Evolutionary conservation across 2,329 filamentous ascomycete genomes (phyloP).

Genomic region (Cytospora mali): DNA sequence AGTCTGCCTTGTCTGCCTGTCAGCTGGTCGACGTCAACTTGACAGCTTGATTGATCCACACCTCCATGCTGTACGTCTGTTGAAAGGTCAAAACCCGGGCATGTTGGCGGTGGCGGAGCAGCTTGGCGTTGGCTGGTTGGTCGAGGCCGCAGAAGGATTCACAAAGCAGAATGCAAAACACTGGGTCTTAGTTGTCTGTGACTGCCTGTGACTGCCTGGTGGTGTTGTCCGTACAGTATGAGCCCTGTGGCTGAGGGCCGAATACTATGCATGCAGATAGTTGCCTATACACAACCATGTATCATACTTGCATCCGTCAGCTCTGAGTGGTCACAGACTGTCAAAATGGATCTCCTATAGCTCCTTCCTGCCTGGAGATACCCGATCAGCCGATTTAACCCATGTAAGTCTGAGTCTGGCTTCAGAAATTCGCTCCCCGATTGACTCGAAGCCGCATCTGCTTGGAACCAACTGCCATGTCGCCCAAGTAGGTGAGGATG

Average conservation of each 20-base stretch:
- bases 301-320: background rate
- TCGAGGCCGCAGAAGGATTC: background rate
- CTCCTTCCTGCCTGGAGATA: background rate
- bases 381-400: background rate
- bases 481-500: too few relatives aligned
- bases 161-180: background rate
- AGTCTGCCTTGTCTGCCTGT: too few relatives aligned
- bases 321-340: background rate
- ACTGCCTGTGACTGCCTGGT: too few relatives aligned
- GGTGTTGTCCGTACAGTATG: too few relatives aligned
- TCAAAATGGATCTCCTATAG: too few relatives aligned
- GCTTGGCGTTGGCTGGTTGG: conserved; percentile 1
- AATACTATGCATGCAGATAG: background rate
- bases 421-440: background rate
- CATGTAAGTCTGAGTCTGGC: background rate
- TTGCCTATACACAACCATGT: background rate
- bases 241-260: too few relatives aligned
- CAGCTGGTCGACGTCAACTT: too few relatives aligned
- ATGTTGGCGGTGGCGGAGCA: conserved; percentile 18
- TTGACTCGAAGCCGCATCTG: background rate
- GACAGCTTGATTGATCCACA: too few relatives aligned
- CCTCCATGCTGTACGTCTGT: too few relatives aligned
- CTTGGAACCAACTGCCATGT: background rate
- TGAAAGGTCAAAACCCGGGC: background rate
- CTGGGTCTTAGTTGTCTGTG: background rate